Evolutionary conservation across 1,139 yeast species (phyloP).

Genomic region (Geotrichum fermentans): DNA sequence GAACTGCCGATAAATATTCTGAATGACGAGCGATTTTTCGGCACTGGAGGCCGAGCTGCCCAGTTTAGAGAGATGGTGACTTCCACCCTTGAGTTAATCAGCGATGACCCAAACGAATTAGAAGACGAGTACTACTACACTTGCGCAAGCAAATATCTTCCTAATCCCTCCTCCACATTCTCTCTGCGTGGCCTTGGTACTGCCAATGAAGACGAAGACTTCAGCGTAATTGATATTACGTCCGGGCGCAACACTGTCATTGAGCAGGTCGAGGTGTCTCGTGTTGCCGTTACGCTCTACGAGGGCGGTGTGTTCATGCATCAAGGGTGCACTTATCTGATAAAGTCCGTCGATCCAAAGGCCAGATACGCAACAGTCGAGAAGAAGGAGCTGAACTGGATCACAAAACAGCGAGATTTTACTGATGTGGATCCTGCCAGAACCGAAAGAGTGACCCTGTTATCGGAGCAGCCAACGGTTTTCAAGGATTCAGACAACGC

Average conservation of each 20-base stretch:
- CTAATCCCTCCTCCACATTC: constrained; percentile 76
- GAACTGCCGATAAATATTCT: constrained; percentile 61
- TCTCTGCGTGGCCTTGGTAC: constrained; percentile 32
- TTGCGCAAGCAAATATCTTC: constrained; percentile 59
- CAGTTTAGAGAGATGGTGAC: constrained; percentile 19
- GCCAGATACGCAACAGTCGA: constrained; percentile 75
- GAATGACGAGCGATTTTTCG: constrained; percentile 56
- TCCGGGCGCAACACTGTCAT: constrained; percentile 67
- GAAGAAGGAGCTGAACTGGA: constrained; percentile 90
- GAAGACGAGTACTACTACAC: constrained; percentile 46
- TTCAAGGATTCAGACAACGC: not conserved
- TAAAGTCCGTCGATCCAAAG: constrained; percentile 74
- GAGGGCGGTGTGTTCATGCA: constrained; percentile 95
- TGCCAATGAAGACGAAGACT: constrained; percentile 57
- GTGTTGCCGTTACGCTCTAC: constrained; percentile 85
- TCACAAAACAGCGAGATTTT: constrained; percentile 82
- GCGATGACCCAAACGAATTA: constrained; percentile 35
- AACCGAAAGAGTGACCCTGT: constrained; percentile 42
- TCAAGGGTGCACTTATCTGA: constrained; percentile 85
- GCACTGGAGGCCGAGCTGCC: constrained; percentile 8
- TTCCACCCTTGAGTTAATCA: constrained; percentile 19
- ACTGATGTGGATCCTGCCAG: constrained; percentile 87
- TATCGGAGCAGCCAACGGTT: not conserved
- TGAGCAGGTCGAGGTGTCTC: constrained; percentile 84
- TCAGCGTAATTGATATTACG: constrained; percentile 85